Evolutionary conservation across 2,329 filamentous ascomycete genomes (phyloP).

Genomic region (Fusarium dimerum): DNA sequence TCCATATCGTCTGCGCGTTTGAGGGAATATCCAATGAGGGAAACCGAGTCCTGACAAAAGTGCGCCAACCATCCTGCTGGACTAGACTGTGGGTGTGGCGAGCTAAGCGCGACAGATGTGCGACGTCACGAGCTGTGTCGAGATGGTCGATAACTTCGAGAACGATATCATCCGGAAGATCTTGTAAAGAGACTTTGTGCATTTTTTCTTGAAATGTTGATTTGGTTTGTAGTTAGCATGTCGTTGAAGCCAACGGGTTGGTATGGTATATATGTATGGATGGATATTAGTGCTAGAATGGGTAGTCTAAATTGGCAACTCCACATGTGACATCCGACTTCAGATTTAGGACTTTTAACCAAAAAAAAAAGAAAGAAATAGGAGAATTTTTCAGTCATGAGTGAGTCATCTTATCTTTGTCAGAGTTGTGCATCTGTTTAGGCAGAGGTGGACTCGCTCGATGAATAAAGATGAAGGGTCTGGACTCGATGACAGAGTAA

Average conservation of each 20-base stretch:
- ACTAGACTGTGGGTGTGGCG: slow-evolving; percentile 42
- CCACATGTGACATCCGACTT: too few relatives aligned
- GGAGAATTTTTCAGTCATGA: too few relatives aligned
- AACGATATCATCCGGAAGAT: slow-evolving; percentile 52
- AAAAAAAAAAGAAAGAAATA: too few relatives aligned
- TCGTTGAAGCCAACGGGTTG: slow-evolving; percentile 1
- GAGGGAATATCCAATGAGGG: slow-evolving; percentile 39
- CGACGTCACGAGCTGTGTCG: slow-evolving; percentile 50
- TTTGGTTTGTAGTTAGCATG: slow-evolving; percentile 14
- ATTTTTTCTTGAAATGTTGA: slow-evolving; percentile 13
- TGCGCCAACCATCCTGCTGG: slow-evolving; percentile 48
- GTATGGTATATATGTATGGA: background rate
- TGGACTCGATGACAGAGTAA: background rate
- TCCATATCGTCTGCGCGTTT: slow-evolving; percentile 34
- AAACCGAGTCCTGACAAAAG: slow-evolving; percentile 50
- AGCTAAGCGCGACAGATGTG: slow-evolving; percentile 42
- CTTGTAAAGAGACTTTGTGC: slow-evolving; percentile 37
- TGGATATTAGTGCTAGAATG: background rate
- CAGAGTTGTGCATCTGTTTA: background rate
- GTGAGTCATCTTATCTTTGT: too few relatives aligned
- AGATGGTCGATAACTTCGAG: slow-evolving; percentile 50
- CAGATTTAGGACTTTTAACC: too few relatives aligned
- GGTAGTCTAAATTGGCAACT: too few relatives aligned
- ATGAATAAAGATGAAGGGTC: background rate
- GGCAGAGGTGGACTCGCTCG: background rate